Conservation (phyloP, 2,329 filamentous ascomycete species). For the Diatrype stigma region DNA sequence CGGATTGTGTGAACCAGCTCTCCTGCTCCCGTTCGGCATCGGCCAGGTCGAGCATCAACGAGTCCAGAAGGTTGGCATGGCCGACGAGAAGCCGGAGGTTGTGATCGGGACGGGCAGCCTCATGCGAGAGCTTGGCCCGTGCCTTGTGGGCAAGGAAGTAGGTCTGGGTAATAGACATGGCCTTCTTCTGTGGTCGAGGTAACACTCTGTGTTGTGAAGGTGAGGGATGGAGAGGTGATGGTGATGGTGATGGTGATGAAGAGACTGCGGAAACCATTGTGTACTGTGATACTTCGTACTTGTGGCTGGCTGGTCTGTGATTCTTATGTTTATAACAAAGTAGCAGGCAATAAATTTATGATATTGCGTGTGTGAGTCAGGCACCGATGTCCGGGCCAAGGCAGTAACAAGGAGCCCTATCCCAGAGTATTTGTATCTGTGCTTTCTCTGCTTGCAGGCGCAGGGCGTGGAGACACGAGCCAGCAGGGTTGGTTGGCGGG, state of each 20-base stretch:
- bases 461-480: conserved; percentile 5
- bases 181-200: conserved; percentile 59
- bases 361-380: conserved; percentile 30
- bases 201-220: conserved; percentile 30
- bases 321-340: conserved; percentile 28
- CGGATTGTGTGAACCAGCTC: conserved; percentile 95
- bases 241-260: too few species aligned
- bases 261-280: conserved; percentile 33
- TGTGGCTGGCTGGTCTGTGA: conserved; percentile 15
- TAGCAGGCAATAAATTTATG: conserved; percentile 19
- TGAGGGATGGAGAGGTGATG: conserved; percentile 18
- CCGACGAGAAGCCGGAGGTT: conserved; percentile 92
- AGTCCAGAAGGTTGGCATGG: conserved; percentile 97
- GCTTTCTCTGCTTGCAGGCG: conserved; percentile 21
- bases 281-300: conserved; percentile 12
- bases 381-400: conserved; percentile 30
- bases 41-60: conserved; percentile 85
- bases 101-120: conserved; percentile 88
- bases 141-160: conserved; percentile 98
- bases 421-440: conserved; percentile 29
- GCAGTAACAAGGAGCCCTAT: conserved; percentile 22
- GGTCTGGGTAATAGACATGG: conserved; percentile 96
- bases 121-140: conserved; percentile 88
- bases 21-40: conserved; percentile 95
- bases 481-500: background rate